Percentiles rank a stretch among this genome's conserved stretches.
phyloP scores from a whole-genome alignment of 179 eudicot species.

The Drosera spatulata region DNA sequence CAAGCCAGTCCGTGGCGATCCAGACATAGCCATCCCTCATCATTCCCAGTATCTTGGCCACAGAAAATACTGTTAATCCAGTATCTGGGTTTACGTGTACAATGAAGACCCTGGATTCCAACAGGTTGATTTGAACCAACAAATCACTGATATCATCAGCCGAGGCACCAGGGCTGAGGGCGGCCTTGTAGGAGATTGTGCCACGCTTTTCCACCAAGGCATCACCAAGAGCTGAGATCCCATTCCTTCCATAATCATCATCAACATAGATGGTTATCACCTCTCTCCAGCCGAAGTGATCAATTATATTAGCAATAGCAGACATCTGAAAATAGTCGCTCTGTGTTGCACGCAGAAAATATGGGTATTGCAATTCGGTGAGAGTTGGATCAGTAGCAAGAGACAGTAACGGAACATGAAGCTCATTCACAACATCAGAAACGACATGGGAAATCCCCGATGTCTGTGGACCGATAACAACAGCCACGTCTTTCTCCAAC shows the following conservation, averaged over 20 bases:
- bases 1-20: conserved; percentile 69
- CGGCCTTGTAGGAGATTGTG: conserved; percentile 48
- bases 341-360: conserved; percentile 24
- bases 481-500: conserved; percentile 32
- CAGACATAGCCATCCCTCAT: conserved; percentile 47
- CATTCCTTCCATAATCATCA: conserved; percentile 58
- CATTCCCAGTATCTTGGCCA: conserved; percentile 49
- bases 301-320: conserved; percentile 42
- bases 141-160: conserved; percentile 19
- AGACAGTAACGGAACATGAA: conserved; percentile 29
- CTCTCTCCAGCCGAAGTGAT: conserved; percentile 39
- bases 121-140: conserved; percentile 31
- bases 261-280: conserved; percentile 42
- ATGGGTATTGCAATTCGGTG: conserved; percentile 26
- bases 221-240: conserved; percentile 41
- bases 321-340: conserved; percentile 50
- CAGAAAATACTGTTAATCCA: conserved; percentile 30
- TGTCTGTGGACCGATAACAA: conserved; percentile 36
- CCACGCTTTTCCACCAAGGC: conserved; percentile 38
- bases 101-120: conserved; percentile 49
- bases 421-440: conserved; percentile 32
- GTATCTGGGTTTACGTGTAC: conserved; percentile 61
- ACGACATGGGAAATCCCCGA: conserved; percentile 38
- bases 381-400: conserved; percentile 41
- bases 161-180: conserved; percentile 33